These are phyloP conservation scores for Fraxinus pennsylvanica DNA, from an alignment of 257 asterid species.

Conservation along the genomic window DNA sequence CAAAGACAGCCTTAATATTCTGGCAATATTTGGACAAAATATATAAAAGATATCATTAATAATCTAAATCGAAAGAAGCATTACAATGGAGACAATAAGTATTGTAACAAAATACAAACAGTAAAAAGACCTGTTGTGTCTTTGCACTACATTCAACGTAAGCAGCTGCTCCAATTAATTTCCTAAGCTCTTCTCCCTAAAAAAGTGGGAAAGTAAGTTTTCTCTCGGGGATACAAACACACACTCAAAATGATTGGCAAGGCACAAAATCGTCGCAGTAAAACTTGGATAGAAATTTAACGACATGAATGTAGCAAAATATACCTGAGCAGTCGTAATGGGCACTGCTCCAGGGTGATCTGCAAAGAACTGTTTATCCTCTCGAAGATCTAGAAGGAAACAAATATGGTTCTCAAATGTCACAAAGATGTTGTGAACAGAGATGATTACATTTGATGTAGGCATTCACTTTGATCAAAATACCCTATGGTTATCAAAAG, in stretches of 20 bases:
- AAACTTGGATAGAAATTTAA: background rate
- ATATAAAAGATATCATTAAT: conserved; percentile 10
- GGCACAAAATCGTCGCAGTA: background rate
- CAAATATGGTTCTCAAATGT: conserved; percentile 5
- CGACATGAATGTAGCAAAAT: background rate
- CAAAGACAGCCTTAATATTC: conserved; percentile 61
- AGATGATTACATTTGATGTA: background rate
- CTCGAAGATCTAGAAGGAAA: conserved; percentile 56
- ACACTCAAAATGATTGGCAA: background rate
- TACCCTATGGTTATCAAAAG: background rate
- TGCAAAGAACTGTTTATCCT: conserved; percentile 52
- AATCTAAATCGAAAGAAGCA: background rate
- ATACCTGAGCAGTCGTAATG: conserved; percentile 58
- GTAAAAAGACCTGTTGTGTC: conserved; percentile 60
- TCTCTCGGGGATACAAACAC: background rate
- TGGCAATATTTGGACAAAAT: conserved; percentile 28
- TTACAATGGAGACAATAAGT: background rate
- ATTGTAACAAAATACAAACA: conserved; percentile 12
- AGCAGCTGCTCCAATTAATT: conserved; percentile 35
- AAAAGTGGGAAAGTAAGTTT: background rate
- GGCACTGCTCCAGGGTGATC: conserved; percentile 71
- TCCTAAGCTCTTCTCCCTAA: conserved; percentile 38
- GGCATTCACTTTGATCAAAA: background rate
- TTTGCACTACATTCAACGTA: conserved; percentile 54
- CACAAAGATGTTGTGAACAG: background rate